Base-by-base conservation (phyloP, 176 grass and related monocot genomes). In the Oryza longistaminata region DNA sequence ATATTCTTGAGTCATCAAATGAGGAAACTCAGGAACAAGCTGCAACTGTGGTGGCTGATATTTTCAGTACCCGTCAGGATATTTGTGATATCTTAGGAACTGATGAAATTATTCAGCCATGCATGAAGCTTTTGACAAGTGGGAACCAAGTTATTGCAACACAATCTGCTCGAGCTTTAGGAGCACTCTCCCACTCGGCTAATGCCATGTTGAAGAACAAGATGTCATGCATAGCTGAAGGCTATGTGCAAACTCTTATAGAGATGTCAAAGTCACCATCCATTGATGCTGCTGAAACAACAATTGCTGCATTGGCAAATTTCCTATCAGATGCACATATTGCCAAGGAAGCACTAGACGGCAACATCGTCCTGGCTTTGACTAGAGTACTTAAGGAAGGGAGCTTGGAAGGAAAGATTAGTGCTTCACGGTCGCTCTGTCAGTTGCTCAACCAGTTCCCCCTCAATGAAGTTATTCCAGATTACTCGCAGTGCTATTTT, bases 51-150 rank as follows among this genome's bases (percentile, higher is more conserved):
- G 77, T 98, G 76, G 93, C 96, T 76, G 96, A 98, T 96, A 85
- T 98, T 87, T 98, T 98, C 77, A 95, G 85, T 79, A 81, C 26
- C 26, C 91, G 93, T 66, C 91, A 88, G 64, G 91, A 94, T 92
- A 95, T 98, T 64, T 98, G 96, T 78, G 91, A 95, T 34, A 89
- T 81, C 73, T 92, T 98, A 70, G 91, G 84, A 69, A 98, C 86
- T 62, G 88, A 95, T 84, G 96, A 98, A 91, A 93, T 98, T 78
- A 83, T 98, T 68, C 86, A 93, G 80, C 93, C 96, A 83, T 98
- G 88, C 82, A 92, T 98, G 83, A 95, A 98, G 82, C 91, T 98
- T 92, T 90, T 98, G 91, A 89, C 96, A 73, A 98, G 91, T 77
- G 87, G 91, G 83, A 90, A 90, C 75, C 96, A 85, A 87, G 85